Conservation (phyloP, 768 basidiomycete species). For the Macrocybe gigantea region DNA sequence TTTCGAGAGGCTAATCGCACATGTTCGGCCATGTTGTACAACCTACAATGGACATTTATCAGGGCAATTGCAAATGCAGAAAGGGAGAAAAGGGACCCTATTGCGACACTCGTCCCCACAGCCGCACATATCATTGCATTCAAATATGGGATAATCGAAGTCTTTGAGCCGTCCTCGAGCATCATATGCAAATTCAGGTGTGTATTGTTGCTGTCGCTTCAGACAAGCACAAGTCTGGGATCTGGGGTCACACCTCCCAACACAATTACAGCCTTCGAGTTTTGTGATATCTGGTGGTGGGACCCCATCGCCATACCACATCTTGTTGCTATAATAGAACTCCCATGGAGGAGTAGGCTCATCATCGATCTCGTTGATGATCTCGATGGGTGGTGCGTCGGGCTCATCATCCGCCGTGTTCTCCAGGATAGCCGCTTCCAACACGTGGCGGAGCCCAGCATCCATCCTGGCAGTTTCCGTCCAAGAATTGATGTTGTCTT, state of each 20-base stretch:
- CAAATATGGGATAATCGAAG: slow-evolving; percentile 63
- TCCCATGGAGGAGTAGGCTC: slow-evolving; percentile 79
- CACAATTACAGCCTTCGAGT: slow-evolving; percentile 67
- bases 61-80: not conserved
- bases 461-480: slow-evolving; percentile 32
- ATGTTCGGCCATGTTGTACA: slow-evolving; percentile 73
- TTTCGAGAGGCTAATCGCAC: slow-evolving; percentile 57
- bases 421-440: slow-evolving; percentile 60
- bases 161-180: slow-evolving; percentile 45
- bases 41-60: slow-evolving; percentile 41
- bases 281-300: slow-evolving; percentile 54
- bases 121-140: slow-evolving; percentile 79
- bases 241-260: slow-evolving; percentile 69
- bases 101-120: slow-evolving; percentile 82
- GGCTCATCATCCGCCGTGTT: slow-evolving; percentile 66
- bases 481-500: slow-evolving; percentile 61
- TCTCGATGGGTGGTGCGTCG: slow-evolving; percentile 57
- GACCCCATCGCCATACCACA: slow-evolving; percentile 70
- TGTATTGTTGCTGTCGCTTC: slow-evolving; percentile 42
- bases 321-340: slow-evolving; percentile 80
- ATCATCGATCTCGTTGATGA: slow-evolving; percentile 63
- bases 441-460: slow-evolving; percentile 43
- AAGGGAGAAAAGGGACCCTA: slow-evolving; percentile 43
- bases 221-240: slow-evolving; percentile 71
- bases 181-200: slow-evolving; percentile 62